phyloP scores from a whole-genome alignment of 768 basidiomycete species.

The Agaricus subrufescens region DNA sequence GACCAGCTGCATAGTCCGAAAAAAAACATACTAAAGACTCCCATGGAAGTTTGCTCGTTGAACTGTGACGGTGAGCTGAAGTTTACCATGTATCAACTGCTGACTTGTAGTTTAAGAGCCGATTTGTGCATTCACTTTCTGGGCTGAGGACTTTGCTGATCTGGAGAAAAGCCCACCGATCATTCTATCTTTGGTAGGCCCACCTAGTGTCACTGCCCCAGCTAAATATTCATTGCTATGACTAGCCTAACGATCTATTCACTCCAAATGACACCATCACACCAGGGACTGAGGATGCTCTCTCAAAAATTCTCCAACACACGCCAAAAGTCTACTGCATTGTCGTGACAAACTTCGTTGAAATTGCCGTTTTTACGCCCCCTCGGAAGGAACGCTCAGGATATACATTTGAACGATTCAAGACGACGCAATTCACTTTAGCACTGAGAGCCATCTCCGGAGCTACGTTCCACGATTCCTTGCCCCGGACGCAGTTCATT shows the following conservation, averaged over 20 bases:
- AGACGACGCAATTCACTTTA: conserved; percentile 10
- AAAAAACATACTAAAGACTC: conserved; percentile 8
- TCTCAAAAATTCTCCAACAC: conserved; percentile 7
- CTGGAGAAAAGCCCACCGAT: conserved; percentile 2
- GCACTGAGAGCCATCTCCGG: conserved; percentile 13
- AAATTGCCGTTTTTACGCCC: conserved; percentile 11
- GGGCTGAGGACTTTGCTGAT: no score
- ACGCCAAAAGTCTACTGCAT: conserved; percentile 4
- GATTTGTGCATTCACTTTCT: no score
- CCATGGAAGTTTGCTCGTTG: conserved; percentile 13
- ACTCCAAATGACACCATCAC: conserved; percentile 4
- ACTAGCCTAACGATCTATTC: conserved; percentile 4
- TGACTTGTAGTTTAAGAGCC: neutral
- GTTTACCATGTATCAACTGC: neutral
- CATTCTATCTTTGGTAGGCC: conserved; percentile 7
- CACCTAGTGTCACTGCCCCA: neutral
- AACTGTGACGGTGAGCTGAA: conserved; percentile 12
- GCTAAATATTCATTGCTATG: neutral
- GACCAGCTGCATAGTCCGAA: conserved; percentile 13
- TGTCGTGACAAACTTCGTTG: conserved; percentile 11
- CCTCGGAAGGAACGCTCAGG: neutral
- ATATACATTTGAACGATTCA: conserved; percentile 12
- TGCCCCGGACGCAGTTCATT: neutral
- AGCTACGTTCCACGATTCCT: conserved; percentile 10
- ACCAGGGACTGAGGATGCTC: neutral